Evolutionary conservation across 805 yeast genomes (phyloP).

Genomic region (Cyberlindnera amylophila): DNA sequence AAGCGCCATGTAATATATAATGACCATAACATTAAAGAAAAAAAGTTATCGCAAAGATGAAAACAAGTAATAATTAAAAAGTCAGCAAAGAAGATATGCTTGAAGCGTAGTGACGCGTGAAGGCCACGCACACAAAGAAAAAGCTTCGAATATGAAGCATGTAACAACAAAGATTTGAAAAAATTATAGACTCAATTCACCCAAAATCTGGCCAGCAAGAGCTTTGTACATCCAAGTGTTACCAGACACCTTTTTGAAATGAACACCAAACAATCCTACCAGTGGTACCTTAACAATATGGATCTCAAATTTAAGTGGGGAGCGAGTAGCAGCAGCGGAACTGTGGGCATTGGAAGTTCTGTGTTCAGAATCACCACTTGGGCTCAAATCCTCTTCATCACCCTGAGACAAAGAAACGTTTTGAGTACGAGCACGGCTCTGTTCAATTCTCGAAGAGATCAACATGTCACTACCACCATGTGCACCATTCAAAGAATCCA

Average conservation of each 20-base stretch:
- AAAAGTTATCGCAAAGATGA: too few relatives aligned
- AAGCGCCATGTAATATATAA: too few relatives aligned
- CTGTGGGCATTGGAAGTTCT: not conserved
- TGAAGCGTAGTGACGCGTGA: too few relatives aligned
- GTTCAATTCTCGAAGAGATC: constrained; percentile 55
- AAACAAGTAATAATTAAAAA: too few relatives aligned
- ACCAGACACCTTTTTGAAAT: constrained; percentile 88
- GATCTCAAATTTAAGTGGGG: constrained; percentile 84
- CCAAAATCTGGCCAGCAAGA: constrained; percentile 77
- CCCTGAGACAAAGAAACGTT: not conserved
- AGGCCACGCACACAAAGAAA: too few relatives aligned
- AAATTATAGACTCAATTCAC: constrained; percentile 25
- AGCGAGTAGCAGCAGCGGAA: constrained; percentile 26
- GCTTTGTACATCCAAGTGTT: constrained; percentile 95
- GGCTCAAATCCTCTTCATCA: too few relatives aligned
- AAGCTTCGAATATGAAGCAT: too few relatives aligned
- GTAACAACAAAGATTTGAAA: too few relatives aligned
- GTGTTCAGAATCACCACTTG: constrained; percentile 6
- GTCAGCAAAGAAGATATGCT: too few relatives aligned
- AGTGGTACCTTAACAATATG: constrained; percentile 90
- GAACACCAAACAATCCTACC: constrained; percentile 88
- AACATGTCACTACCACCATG: constrained; percentile 47
- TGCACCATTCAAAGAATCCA: constrained; percentile 58
- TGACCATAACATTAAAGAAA: too few relatives aligned
- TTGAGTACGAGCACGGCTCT: constrained; percentile 28